These are phyloP conservation scores for Rhododendron ovatum DNA, from an alignment of 148 eudicot species.

Conservation along the genomic window DNA sequence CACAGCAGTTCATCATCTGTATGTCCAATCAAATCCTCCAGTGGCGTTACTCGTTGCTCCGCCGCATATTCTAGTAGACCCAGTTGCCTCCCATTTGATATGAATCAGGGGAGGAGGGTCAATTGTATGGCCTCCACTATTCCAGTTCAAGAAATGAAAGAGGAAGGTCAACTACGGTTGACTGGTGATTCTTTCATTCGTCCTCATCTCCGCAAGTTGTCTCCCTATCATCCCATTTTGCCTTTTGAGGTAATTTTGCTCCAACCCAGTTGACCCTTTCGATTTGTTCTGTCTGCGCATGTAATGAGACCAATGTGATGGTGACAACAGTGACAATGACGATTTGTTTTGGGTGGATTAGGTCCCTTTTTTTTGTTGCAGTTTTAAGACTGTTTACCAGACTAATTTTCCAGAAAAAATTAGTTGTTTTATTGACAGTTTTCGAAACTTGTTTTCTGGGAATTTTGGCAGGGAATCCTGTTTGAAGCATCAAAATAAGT, in stretches of 20 bases:
- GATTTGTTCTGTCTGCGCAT: slow-evolving; percentile 71
- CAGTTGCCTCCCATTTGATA: slow-evolving; percentile 21
- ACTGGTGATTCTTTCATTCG: slow-evolving; percentile 12
- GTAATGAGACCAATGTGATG: slow-evolving; percentile 54
- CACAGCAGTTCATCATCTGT: slow-evolving; percentile 33
- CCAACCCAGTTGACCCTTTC: slow-evolving; percentile 26
- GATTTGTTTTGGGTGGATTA: not conserved
- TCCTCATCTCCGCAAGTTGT: slow-evolving; percentile 13
- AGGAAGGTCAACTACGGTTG: slow-evolving; percentile 18
- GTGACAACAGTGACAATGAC: not conserved
- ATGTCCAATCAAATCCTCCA: slow-evolving; percentile 34
- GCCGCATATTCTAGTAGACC: slow-evolving; percentile 8
- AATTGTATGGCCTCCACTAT: slow-evolving; percentile 56
- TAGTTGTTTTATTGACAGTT: not conserved
- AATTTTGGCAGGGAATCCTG: not conserved
- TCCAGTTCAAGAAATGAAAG: slow-evolving; percentile 35
- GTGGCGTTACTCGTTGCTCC: slow-evolving; percentile 3
- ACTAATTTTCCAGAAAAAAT: not conserved
- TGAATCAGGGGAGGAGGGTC: slow-evolving; percentile 37
- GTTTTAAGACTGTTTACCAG: not conserved
- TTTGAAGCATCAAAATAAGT: not conserved
- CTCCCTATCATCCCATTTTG: slow-evolving; percentile 15
- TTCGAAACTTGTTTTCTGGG: not conserved
- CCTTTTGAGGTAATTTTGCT: slow-evolving; percentile 9
- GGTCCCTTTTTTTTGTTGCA: not conserved